Percentiles rank a stretch among this genome's conserved stretches.
phyloP scores from a whole-genome alignment of 371 early-diverging fungal genomes.

The Funneliformis caledonium region DNA sequence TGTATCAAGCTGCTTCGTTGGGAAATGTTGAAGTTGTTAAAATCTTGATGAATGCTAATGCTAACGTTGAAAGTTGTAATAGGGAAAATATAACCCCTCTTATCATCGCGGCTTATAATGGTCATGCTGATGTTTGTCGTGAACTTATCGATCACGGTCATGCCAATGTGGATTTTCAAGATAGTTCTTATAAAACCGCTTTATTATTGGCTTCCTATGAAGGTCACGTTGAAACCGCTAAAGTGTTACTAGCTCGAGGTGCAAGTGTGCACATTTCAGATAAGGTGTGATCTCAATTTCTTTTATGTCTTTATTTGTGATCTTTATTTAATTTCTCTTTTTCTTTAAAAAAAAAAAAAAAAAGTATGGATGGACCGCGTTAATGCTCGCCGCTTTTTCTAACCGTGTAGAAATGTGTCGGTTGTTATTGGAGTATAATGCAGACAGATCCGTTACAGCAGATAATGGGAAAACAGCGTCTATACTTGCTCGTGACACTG shows the following conservation, averaged over 20 bases:
- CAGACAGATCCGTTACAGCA: slow-evolving; percentile 46
- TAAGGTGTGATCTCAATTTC: slow-evolving; percentile 32
- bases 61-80: slow-evolving; percentile 47
- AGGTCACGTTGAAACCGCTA: slow-evolving; percentile 46
- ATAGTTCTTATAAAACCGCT: slow-evolving; percentile 50
- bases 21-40: slow-evolving; percentile 47
- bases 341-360: not conserved
- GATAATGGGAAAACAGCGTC: slow-evolving; percentile 50
- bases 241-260: slow-evolving; percentile 45
- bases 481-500: slow-evolving; percentile 48
- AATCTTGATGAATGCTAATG: slow-evolving; percentile 47
- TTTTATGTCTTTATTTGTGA: not conserved
- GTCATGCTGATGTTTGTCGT: slow-evolving; percentile 47
- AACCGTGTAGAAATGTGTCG: slow-evolving; percentile 47
- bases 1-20: slow-evolving; percentile 51
- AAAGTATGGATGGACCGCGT: slow-evolving; percentile 50
- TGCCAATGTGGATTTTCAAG: slow-evolving; percentile 49
- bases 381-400: slow-evolving; percentile 53
- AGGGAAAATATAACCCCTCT: slow-evolving; percentile 49
- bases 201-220: slow-evolving; percentile 48
- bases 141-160: slow-evolving; percentile 45
- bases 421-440: slow-evolving; percentile 45
- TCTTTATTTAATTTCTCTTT: not conserved
- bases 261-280: slow-evolving; percentile 47
- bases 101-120: slow-evolving; percentile 53